These are phyloP conservation scores for Fusarium tanahbumbuense DNA, from an alignment of 2,329 filamentous ascomycete species.

Conservation along the genomic window DNA sequence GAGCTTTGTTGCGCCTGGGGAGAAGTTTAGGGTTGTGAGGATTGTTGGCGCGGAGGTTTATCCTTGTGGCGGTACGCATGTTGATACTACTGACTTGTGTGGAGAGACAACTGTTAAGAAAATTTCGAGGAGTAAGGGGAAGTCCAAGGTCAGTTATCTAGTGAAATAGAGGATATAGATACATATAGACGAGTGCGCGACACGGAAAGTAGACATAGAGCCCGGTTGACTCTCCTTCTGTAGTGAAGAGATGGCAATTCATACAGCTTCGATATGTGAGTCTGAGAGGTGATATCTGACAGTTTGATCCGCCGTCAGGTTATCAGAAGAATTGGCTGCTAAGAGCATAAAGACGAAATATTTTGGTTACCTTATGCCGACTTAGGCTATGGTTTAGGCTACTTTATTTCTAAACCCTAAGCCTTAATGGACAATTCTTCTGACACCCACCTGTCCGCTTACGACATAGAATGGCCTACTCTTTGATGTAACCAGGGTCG, in stretches of 20 bases:
- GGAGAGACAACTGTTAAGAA: slow-evolving; percentile 74
- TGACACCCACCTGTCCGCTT: too few species aligned
- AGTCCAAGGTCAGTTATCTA: slow-evolving; percentile 42
- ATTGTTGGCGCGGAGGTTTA: slow-evolving; percentile 77
- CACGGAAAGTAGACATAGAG: background rate
- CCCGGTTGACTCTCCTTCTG: background rate
- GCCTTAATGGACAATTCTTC: too few species aligned
- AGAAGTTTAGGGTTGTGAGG: slow-evolving; percentile 74
- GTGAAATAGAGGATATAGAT: slow-evolving; percentile 30
- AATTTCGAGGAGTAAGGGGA: slow-evolving; percentile 57
- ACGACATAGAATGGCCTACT: too few species aligned
- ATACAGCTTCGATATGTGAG: background rate
- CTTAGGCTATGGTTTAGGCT: too few species aligned
- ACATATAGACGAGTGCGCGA: too few species aligned
- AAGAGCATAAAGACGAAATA: too few species aligned
- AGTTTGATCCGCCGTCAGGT: too few species aligned
- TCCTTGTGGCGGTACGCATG: slow-evolving; percentile 81
- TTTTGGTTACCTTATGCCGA: too few species aligned
- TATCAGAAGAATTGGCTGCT: too few species aligned
- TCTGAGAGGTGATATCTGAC: too few species aligned
- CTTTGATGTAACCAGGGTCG: background rate
- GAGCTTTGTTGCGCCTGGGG: slow-evolving; percentile 47
- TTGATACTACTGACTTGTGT: slow-evolving; percentile 67
- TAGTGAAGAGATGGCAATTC: background rate
- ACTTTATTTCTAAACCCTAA: too few species aligned